A percentile compares a stretch with the other conserved stretches of the same genome.
These are phyloP conservation scores for Tirmania nivea DNA, from an alignment of 495 filamentous ascomycete species.

Conservation along the genomic window DNA sequence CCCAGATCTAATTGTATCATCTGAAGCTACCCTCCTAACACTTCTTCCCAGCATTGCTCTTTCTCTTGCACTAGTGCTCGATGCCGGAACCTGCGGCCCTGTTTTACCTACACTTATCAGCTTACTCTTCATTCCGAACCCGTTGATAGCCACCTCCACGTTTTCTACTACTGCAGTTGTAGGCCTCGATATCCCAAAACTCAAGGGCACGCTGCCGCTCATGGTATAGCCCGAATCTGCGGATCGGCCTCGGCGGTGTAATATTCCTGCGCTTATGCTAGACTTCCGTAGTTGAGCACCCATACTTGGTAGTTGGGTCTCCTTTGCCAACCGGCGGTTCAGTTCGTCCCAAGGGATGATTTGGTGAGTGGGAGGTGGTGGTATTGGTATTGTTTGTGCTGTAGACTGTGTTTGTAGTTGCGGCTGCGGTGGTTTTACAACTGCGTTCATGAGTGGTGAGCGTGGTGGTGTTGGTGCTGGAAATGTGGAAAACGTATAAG, in stretches of 20 bases:
- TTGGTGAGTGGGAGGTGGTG: background rate
- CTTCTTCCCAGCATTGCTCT: background rate
- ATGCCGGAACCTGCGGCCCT: background rate
- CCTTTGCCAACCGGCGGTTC: background rate
- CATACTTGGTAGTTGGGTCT: background rate
- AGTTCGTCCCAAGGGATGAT: background rate
- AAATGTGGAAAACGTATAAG: slow-evolving; percentile 13
- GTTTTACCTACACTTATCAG: background rate
- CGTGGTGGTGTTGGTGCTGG: slow-evolving; percentile 11
- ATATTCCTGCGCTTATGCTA: background rate
- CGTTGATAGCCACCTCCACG: background rate
- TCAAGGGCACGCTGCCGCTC: background rate
- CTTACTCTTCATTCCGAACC: background rate
- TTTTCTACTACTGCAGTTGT: background rate
- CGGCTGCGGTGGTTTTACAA: background rate
- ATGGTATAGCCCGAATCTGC: background rate
- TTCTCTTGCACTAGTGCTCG: background rate
- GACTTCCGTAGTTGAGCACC: background rate
- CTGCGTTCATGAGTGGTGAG: slow-evolving; percentile 1
- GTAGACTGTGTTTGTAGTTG: background rate
- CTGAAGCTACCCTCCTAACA: background rate
- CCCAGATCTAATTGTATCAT: background rate
- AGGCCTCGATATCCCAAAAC: background rate
- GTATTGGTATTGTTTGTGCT: background rate
- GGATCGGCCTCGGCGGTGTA: background rate